Base-by-base conservation (phyloP, 1,284 basidiomycete species). In the Heterobasidion parviporum region DNA sequence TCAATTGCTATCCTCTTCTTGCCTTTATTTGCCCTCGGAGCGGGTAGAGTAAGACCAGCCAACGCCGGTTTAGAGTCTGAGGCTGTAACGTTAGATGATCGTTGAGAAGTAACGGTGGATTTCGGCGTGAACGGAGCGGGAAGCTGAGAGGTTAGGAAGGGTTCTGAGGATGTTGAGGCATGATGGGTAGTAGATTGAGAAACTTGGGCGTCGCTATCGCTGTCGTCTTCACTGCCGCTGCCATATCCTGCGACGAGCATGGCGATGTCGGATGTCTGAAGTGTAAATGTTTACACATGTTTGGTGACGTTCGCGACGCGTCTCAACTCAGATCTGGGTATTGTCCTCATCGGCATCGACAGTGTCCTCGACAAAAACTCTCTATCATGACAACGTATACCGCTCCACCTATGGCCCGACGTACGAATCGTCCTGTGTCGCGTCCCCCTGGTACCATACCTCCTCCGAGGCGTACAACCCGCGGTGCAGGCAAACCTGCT, bases 191-290 rank as follows among this genome's bases (percentile, higher is more conserved):
- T 35, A 16, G 38, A 41, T 41, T 55, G 59, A 0, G 58, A 35
- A 32, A 50, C 52, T 55, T 84, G 81, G 50, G 73, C 69, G 54
- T 79, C 79, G 61, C 74, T 79, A 66, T 77, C 83, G 68, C 75
- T 80, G 67, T 41, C 38, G 61, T 74, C 79, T 66, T 77, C 83
- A 67, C 75, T 80, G 67, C n/a, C 38, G 68, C 85, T 89, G 58
- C 85, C 85, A 63, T 90, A 90, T 64, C 84, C 83, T 56, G 88
- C 74, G 51, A 85, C 86, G 62, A 89, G 79, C 86, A 89, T 90
- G 62, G 57, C 60, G 64, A 50, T 56, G 59, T 41, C 38, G 57
- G 55, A 51, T 51, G 38, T 46, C 44, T 5, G 38, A n/a, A 41
- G 38, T 3, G 38, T 32, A 14, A 2, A 32, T 54, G 26, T 54